Percentiles rank a stretch among this genome's conserved stretches.
phyloP scores from a whole-genome alignment of 495 filamentous ascomycete species.

The Penicillium longicatenatum region DNA sequence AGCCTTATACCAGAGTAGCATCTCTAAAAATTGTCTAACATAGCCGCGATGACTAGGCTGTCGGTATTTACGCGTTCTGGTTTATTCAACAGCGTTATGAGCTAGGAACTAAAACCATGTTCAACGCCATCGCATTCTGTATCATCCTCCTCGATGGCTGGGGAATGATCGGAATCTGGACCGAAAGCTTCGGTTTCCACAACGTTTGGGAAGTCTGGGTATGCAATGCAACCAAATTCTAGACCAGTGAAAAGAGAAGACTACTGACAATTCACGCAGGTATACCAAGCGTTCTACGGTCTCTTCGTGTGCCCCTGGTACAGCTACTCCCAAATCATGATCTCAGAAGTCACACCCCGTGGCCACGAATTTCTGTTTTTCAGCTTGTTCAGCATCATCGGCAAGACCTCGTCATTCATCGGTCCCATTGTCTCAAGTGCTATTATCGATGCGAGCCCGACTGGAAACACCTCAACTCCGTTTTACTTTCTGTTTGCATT shows the following conservation, averaged over 20 bases:
- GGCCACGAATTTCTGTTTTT: slow-evolving; percentile 70
- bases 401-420: slow-evolving; percentile 65
- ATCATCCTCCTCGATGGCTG: slow-evolving; percentile 63
- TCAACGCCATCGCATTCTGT: slow-evolving; percentile 56
- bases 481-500: slow-evolving; percentile 66
- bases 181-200: slow-evolving; percentile 61
- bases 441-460: slow-evolving; percentile 63
- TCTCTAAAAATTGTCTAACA: neutral
- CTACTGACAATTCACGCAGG: slow-evolving; percentile 26
- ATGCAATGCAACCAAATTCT: slow-evolving; percentile 1
- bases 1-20: slow-evolving; percentile 1
- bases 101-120: slow-evolving; percentile 63
- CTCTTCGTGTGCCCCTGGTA: slow-evolving; percentile 70
- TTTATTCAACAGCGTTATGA: slow-evolving; percentile 52
- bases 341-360: slow-evolving; percentile 64
- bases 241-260: neutral
- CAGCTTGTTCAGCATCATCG: slow-evolving; percentile 64
- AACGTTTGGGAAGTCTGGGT: slow-evolving; percentile 64
- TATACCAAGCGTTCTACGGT: slow-evolving; percentile 64
- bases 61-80: slow-evolving; percentile 66
- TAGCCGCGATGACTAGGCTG: slow-evolving; percentile 31
- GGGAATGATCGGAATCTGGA: slow-evolving; percentile 72
- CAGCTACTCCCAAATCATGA: slow-evolving; percentile 69
- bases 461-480: slow-evolving; percentile 55
- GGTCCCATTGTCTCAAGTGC: slow-evolving; percentile 64